Percentiles rank a stretch among this genome's conserved stretches.
Evolutionary conservation across 2,329 filamentous ascomycete species (phyloP).

Genomic region (Gyromitra esculenta): DNA sequence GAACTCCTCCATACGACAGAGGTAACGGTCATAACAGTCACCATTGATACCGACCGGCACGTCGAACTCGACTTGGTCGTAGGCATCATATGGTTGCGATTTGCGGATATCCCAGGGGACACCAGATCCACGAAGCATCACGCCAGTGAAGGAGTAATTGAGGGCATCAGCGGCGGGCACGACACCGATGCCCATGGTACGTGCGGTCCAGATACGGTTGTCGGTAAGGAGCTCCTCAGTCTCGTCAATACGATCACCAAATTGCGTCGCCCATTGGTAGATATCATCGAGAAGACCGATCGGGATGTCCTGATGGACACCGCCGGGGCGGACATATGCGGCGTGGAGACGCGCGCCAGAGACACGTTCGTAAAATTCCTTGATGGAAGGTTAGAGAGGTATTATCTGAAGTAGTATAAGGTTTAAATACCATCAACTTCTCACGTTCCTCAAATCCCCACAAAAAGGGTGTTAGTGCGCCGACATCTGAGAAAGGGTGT

Average conservation of each 20-base stretch:
- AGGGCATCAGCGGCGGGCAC: slow-evolving; percentile 92
- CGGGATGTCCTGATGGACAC: slow-evolving; percentile 94
- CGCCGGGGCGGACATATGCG: slow-evolving; percentile 94
- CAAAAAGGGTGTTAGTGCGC: slow-evolving; percentile 95
- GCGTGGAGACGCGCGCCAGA: slow-evolving; percentile 97
- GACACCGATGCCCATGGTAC: slow-evolving; percentile 90
- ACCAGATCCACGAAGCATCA: slow-evolving; percentile 97
- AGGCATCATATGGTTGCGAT: slow-evolving; percentile 95
- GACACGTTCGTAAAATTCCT: slow-evolving; percentile 99
- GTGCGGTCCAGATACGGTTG: slow-evolving; percentile 98
- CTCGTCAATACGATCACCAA: slow-evolving; percentile 97
- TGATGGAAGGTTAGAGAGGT: slow-evolving; percentile 39
- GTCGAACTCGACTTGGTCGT: slow-evolving; percentile 97
- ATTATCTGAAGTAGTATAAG: neutral
- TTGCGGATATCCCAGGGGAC: slow-evolving; percentile 97
- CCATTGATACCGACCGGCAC: slow-evolving; percentile 95
- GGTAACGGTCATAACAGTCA: slow-evolving; percentile 98
- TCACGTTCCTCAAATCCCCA: slow-evolving; percentile 99
- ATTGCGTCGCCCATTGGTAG: slow-evolving; percentile 99
- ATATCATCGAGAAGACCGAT: slow-evolving; percentile 96
- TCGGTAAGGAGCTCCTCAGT: slow-evolving; percentile 98
- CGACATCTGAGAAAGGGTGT: slow-evolving; percentile 94
- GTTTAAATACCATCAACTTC: slow-evolving; percentile 88
- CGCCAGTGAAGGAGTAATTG: slow-evolving; percentile 94
- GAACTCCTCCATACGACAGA: slow-evolving; percentile 99